A percentile compares a stretch with the other conserved stretches of the same genome.
Conservation (phyloP, 1,284 basidiomycete genomes). For the Rhizoctonia solani region DNA sequence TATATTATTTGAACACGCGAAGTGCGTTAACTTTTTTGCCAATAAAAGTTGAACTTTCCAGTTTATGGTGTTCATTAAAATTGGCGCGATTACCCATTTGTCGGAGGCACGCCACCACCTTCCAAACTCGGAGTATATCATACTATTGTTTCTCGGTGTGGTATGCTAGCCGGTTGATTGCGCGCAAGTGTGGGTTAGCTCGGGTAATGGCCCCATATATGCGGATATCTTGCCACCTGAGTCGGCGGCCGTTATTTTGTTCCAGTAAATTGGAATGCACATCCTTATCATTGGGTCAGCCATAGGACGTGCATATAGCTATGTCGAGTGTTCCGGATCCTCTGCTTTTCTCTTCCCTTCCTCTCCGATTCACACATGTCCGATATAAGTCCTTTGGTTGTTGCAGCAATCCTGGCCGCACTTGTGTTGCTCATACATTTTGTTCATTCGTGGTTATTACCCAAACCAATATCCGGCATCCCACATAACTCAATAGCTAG, state of each 20-base stretch:
- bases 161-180: neutral
- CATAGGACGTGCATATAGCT: no score
- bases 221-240: no score
- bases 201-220: no score
- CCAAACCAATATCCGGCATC: constrained; percentile 7
- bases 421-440: neutral
- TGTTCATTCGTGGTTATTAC: neutral
- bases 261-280: no score
- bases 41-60: no score
- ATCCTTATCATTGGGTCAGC: no score
- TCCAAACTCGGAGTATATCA: neutral
- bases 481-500: constrained; percentile 15
- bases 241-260: no score
- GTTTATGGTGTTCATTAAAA: no score
- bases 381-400: neutral
- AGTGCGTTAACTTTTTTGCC: no score
- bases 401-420: neutral
- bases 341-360: neutral
- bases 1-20: no score
- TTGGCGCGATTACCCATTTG: no score
- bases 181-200: no score
- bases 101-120: neutral
- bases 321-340: neutral
- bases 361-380: neutral
- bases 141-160: neutral